Conservation (phyloP, 2,329 filamentous ascomycete genomes). For the Nakataea oryzae region DNA sequence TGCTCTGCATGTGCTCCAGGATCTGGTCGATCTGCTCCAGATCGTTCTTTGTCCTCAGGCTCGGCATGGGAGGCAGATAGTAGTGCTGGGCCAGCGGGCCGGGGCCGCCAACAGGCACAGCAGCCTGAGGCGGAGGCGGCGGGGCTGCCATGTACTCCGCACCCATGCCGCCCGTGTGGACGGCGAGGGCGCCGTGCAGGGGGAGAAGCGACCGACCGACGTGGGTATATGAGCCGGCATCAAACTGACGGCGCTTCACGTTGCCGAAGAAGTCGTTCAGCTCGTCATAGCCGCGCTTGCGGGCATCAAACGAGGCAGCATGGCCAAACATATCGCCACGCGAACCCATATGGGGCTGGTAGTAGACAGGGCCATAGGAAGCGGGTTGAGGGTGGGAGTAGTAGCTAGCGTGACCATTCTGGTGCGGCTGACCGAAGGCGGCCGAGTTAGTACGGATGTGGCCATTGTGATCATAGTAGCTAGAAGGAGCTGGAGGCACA, state of each 20-base stretch:
- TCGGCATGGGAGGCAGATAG: slow-evolving; percentile 67
- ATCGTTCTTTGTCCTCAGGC: slow-evolving; percentile 86
- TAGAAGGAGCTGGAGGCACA: slow-evolving; percentile 35
- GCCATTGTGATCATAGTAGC: slow-evolving; percentile 55
- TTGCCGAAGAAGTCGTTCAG: slow-evolving; percentile 91
- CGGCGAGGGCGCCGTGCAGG: slow-evolving; percentile 60
- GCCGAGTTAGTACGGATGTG: slow-evolving; percentile 49
- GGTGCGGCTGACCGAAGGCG: slow-evolving; percentile 43
- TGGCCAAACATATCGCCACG: slow-evolving; percentile 46
- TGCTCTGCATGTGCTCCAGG: slow-evolving; percentile 90
- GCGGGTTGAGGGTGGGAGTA: slow-evolving; percentile 46
- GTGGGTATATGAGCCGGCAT: slow-evolving; percentile 80
- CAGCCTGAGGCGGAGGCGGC: slow-evolving; percentile 16
- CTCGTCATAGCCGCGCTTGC: slow-evolving; percentile 79
- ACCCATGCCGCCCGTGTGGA: slow-evolving; percentile 42
- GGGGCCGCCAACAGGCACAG: slow-evolving; percentile 40
- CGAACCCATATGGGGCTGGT: slow-evolving; percentile 49
- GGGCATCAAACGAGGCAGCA: slow-evolving; percentile 47
- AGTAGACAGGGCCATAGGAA: slow-evolving; percentile 68
- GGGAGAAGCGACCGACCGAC: slow-evolving; percentile 83
- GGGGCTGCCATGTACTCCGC: slow-evolving; percentile 41
- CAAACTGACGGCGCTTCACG: slow-evolving; percentile 81
- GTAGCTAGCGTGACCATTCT: slow-evolving; percentile 45
- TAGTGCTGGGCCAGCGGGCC: slow-evolving; percentile 65
- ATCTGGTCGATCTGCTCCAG: slow-evolving; percentile 89